Evolutionary conservation across 2,329 filamentous ascomycete species (phyloP).

Genomic region (Colletotrichum shisoi): DNA sequence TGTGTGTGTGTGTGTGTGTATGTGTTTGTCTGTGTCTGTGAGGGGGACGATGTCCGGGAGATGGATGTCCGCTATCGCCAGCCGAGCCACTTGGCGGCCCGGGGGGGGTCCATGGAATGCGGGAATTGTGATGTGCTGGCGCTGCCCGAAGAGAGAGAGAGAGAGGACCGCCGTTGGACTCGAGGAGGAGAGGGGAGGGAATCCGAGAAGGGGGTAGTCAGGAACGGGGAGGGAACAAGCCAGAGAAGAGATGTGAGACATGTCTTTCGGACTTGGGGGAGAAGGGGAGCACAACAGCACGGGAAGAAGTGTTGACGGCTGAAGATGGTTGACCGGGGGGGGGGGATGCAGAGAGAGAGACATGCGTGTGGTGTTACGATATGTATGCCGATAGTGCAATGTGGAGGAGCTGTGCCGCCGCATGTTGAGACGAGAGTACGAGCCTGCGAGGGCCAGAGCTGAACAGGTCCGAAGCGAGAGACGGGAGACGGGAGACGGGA

Average conservation of each 20-base stretch:
- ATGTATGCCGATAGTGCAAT: conserved; percentile 1
- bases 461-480: neutral
- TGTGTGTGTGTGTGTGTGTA: no score
- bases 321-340: conserved; percentile 5
- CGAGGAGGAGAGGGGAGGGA: neutral
- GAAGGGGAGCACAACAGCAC: conserved; percentile 16
- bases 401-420: conserved; percentile 1
- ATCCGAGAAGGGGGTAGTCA: neutral
- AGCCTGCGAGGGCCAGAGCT: neutral
- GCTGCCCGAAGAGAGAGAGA: neutral
- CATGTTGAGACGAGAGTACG: conserved; percentile 10
- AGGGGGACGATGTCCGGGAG: no score
- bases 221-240: conserved; percentile 10
- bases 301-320: conserved; percentile 18
- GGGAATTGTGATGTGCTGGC: conserved; percentile 28
- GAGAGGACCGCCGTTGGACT: conserved; percentile 5
- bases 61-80: conserved; percentile 14
- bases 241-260: conserved; percentile 30
- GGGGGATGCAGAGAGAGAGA: neutral
- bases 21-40: no score
- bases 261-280: conserved; percentile 12
- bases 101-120: conserved; percentile 30
- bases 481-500: neutral
- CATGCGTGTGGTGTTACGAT: neutral
- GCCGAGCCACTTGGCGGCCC: conserved; percentile 32